Evolutionary conservation across 352 stramenopile genomes (phyloP).

Genomic region (Blastocystis sp.): DNA sequence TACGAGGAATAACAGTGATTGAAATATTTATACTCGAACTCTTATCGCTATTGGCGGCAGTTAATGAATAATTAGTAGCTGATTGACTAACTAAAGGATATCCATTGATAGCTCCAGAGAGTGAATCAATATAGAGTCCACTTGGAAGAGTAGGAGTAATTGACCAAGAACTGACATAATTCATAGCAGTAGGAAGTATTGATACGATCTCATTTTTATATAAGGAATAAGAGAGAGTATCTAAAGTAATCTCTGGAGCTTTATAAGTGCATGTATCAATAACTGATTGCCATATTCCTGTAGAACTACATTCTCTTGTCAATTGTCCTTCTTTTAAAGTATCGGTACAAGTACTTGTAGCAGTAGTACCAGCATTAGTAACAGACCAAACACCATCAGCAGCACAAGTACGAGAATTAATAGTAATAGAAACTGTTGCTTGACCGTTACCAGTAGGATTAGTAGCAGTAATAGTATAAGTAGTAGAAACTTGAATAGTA

Average conservation of each 20-base stretch:
- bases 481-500: background rate
- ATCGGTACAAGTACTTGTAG: constrained; percentile 5
- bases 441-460: constrained; percentile 9
- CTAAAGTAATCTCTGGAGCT: constrained; percentile 4
- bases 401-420: constrained; percentile 1
- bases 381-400: constrained; percentile 27
- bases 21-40: background rate
- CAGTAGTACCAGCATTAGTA: constrained; percentile 3
- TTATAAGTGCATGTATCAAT: constrained; percentile 21
- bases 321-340: constrained; percentile 23
- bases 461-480: constrained; percentile 3
- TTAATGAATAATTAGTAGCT: constrained; percentile 6
- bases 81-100: background rate
- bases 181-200: constrained; percentile 17
- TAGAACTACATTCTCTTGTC: constrained; percentile 7
- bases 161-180: constrained; percentile 10
- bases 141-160: constrained; percentile 12
- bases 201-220: constrained; percentile 20
- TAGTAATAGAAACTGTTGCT: constrained; percentile 5
- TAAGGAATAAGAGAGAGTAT: constrained; percentile 5
- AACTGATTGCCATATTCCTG: background rate
- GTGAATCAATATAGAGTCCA: background rate
- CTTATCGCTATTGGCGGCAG: constrained; percentile 11
- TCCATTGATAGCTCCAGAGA: constrained; percentile 12
- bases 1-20: constrained; percentile 7